These are phyloP conservation scores for Cornus controversa DNA, from an alignment of 148 eudicot species.

Conservation along the genomic window DNA sequence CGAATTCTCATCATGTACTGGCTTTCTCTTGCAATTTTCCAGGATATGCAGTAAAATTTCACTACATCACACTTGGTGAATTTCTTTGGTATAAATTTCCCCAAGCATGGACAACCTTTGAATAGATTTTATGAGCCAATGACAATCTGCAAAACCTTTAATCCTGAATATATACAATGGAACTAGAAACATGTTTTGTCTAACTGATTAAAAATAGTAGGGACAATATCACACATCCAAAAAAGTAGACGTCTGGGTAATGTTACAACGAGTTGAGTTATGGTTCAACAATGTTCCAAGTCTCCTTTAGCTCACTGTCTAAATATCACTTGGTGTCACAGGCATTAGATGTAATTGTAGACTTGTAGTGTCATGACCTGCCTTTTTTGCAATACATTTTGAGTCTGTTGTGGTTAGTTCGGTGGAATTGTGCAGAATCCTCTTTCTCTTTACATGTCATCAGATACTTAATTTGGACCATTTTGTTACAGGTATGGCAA, in stretches of 20 bases:
- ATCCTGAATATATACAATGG: neutral
- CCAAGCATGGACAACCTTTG: no score
- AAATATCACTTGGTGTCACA: neutral
- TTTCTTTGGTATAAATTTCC: no score
- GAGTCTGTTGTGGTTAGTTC: neutral
- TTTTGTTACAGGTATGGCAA: constrained; percentile 76
- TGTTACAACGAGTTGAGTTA: no score
- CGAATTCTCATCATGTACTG: no score
- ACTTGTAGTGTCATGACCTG: neutral
- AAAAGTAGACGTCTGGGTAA: neutral
- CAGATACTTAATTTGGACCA: neutral
- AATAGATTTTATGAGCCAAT: no score
- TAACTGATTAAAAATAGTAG: neutral
- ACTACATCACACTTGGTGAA: no score
- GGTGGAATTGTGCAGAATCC: neutral
- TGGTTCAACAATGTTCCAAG: neutral
- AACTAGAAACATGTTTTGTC: neutral
- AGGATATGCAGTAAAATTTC: no score
- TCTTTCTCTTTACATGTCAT: constrained; percentile 2
- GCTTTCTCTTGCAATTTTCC: no score
- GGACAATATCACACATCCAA: no score
- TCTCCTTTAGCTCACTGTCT: neutral
- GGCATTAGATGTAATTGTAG: neutral
- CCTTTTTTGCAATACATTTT: neutral
- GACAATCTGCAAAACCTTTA: neutral